Percentiles rank a stretch among this genome's conserved stretches.
phyloP scores from a whole-genome alignment of 2,329 filamentous ascomycete genomes.

The Xylariaceae sp. region DNA sequence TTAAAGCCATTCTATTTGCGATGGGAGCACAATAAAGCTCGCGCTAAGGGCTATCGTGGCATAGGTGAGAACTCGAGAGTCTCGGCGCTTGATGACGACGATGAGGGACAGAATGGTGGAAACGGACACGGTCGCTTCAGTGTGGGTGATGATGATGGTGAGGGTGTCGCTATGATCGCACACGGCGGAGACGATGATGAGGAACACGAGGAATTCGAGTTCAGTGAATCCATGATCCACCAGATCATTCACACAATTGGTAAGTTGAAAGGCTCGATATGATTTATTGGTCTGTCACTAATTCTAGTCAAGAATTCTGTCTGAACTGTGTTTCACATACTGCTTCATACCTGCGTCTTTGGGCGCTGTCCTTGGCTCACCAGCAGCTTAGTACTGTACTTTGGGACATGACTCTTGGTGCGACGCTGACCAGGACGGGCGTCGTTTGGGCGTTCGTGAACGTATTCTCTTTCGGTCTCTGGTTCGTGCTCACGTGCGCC shows the following conservation, averaged over 20 bases:
- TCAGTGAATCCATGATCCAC: conserved; percentile 96
- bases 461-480: conserved; percentile 78
- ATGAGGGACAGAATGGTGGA: conserved; percentile 55
- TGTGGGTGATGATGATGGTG: conserved; percentile 62
- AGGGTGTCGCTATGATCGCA: conserved; percentile 47
- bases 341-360: conserved; percentile 95
- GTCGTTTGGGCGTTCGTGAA: conserved; percentile 72
- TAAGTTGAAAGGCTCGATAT: conserved; percentile 43
- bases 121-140: conserved; percentile 63
- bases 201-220: conserved; percentile 95
- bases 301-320: conserved; percentile 71
- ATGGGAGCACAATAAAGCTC: conserved; percentile 86
- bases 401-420: conserved; percentile 91
- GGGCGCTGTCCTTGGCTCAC: conserved; percentile 94
- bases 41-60: conserved; percentile 84
- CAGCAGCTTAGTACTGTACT: conserved; percentile 95
- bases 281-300: background rate
- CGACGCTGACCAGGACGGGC: conserved; percentile 65
- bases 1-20: conserved; percentile 94
- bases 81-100: conserved; percentile 85
- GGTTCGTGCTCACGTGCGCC: conserved; percentile 79
- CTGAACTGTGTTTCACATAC: conserved; percentile 99
- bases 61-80: conserved; percentile 86
- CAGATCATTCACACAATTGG: conserved; percentile 98
- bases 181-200: conserved; percentile 64